Evolutionary conservation across 306 rosid genomes (phyloP).

Genomic region (Glycyrrhiza uralensis): DNA sequence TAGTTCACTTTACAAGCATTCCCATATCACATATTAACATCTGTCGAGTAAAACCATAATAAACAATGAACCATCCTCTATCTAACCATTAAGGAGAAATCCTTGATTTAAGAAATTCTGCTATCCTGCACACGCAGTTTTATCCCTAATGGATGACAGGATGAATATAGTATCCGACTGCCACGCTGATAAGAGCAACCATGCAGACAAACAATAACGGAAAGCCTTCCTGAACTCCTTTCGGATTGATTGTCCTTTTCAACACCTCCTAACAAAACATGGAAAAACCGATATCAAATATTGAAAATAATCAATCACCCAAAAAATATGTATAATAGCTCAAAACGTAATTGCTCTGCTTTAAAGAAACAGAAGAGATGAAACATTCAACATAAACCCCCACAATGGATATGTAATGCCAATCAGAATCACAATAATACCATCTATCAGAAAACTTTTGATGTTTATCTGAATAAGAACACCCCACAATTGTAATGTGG

Average conservation of each 20-base stretch:
- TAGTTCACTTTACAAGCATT: slow-evolving; percentile 37
- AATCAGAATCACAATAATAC: neutral
- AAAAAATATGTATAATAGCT: neutral
- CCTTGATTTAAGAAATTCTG: neutral
- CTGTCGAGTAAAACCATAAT: slow-evolving; percentile 23
- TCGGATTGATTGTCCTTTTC: slow-evolving; percentile 48
- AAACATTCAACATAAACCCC: slow-evolving; percentile 3
- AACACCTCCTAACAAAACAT: slow-evolving; percentile 52
- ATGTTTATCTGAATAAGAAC: slow-evolving; percentile 7
- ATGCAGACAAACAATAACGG: slow-evolving; percentile 67
- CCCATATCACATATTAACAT: slow-evolving; percentile 39
- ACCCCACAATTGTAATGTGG: neutral
- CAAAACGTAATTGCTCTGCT: slow-evolving; percentile 16
- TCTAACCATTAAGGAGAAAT: slow-evolving; percentile 19
- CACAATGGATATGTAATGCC: neutral
- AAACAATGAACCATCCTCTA: slow-evolving; percentile 39
- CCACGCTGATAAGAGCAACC: slow-evolving; percentile 68
- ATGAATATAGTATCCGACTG: slow-evolving; percentile 63
- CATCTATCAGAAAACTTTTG: neutral
- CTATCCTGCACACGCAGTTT: slow-evolving; percentile 5
- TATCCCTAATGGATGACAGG: slow-evolving; percentile 35
- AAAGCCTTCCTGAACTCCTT: slow-evolving; percentile 58
- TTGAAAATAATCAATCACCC: neutral
- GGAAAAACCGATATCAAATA: slow-evolving; percentile 8
- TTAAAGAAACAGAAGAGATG: slow-evolving; percentile 4